Percentiles rank a stretch among this genome's conserved stretches.
Conservation (phyloP, 805 yeast genomes). For the Kregervanrija fluxuum region DNA sequence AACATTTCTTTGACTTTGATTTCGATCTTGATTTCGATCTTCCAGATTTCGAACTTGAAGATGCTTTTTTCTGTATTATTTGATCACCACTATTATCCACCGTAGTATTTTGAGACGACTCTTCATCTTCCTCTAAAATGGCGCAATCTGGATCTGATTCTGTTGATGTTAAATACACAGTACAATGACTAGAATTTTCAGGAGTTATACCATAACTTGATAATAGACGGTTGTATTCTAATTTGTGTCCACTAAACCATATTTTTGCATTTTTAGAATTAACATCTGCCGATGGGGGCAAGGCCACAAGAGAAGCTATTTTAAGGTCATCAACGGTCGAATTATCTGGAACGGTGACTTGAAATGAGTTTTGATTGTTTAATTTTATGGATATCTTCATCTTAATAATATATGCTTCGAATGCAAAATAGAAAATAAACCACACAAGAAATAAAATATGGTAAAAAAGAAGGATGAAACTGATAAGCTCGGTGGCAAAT, state of each 20-base stretch:
- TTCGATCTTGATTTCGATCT: slow-evolving; percentile 24
- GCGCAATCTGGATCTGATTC: slow-evolving; percentile 8
- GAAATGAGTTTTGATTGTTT: slow-evolving; percentile 26
- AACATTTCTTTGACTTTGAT: slow-evolving; percentile 40
- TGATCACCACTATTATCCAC: too few species aligned
- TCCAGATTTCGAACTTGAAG: not conserved
- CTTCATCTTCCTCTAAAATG: slow-evolving; percentile 13
- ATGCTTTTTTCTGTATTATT: slow-evolving; percentile 3
- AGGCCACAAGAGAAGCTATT: slow-evolving; percentile 37
- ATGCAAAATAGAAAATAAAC: not conserved
- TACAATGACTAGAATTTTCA: slow-evolving; percentile 19
- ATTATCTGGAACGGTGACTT: slow-evolving; percentile 44
- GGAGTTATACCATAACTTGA: slow-evolving; percentile 23
- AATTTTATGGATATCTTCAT: slow-evolving; percentile 45
- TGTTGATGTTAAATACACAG: not conserved
- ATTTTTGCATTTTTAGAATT: slow-evolving; percentile 17
- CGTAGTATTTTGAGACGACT: not conserved
- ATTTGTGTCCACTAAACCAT: slow-evolving; percentile 27
- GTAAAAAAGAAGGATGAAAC: not conserved
- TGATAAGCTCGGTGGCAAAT: slow-evolving; percentile 1
- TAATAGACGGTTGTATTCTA: slow-evolving; percentile 22
- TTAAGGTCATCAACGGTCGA: slow-evolving; percentile 46
- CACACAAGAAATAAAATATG: not conserved
- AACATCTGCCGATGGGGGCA: slow-evolving; percentile 17
- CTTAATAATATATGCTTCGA: not conserved